A percentile compares a stretch with the other conserved stretches of the same genome.
Conservation (phyloP, 2,329 filamentous ascomycete species). For the Alternaria novae-zelandiae region DNA sequence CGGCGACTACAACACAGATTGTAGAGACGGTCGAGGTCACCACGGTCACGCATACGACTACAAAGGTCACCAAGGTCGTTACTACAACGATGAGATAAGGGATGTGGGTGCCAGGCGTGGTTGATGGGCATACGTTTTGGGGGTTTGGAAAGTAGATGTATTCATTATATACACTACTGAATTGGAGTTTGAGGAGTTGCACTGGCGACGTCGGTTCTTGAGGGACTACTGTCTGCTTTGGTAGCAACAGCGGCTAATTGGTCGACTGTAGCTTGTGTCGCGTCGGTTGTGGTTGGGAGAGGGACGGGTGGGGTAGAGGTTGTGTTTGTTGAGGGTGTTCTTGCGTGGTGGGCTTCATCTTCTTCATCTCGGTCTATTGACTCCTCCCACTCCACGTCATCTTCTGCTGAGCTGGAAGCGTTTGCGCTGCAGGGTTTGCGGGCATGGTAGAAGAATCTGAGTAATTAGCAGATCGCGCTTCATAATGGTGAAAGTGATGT, state of each 20-base stretch:
- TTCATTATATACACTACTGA: neutral
- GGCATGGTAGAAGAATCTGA: conserved; percentile 35
- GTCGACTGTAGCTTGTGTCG: neutral
- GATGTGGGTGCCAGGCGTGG: too few species aligned
- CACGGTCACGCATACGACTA: neutral
- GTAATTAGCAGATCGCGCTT: neutral
- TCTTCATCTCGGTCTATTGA: conserved; percentile 31
- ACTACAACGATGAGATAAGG: neutral
- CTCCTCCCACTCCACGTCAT: conserved; percentile 29
- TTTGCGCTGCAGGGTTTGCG: conserved; percentile 22
- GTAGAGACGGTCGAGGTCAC: neutral
- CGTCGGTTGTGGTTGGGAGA: neutral
- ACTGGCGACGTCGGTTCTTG: neutral
- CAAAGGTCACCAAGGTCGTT: neutral
- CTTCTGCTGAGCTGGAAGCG: neutral
- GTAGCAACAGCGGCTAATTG: neutral
- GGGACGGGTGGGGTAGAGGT: neutral
- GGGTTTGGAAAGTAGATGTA: neutral
- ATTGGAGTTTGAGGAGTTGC: neutral
- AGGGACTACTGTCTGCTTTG: neutral
- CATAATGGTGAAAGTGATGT: neutral
- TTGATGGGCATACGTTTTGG: neutral
- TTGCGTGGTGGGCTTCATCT: neutral
- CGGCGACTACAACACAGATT: neutral
- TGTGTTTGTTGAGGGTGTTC: neutral